Evolutionary conservation across 495 filamentous ascomycete species (phyloP).

Genomic region (Talaromyces adpressus): DNA sequence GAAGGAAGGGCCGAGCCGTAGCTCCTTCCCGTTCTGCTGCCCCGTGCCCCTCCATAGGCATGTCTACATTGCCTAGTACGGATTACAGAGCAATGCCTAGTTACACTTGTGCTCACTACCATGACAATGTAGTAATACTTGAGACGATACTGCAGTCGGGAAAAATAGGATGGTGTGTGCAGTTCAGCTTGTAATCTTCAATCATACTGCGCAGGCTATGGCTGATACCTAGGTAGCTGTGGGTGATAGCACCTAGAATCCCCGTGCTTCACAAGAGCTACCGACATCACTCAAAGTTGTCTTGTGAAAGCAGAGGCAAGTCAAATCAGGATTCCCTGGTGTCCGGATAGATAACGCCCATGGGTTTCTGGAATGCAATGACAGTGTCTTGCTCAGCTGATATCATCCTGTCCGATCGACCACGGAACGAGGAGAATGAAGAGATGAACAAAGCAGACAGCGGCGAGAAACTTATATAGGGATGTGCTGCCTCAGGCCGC

Average conservation of each 20-base stretch:
- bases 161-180: not conserved
- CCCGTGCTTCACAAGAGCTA: not conserved
- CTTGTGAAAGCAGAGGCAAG: not conserved
- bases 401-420: no score
- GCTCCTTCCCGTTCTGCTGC: not conserved
- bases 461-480: not conserved
- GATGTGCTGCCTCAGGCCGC: not conserved
- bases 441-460: no score
- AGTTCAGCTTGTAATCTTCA: not conserved
- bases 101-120: not conserved
- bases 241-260: not conserved
- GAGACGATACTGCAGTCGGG: not conserved
- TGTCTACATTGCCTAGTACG: no score
- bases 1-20: conserved; percentile 2
- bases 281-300: not conserved
- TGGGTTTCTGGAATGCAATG: no score
- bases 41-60: not conserved
- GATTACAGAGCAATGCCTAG: not conserved
- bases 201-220: not conserved
- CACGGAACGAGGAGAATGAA: no score
- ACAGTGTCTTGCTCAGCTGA: no score
- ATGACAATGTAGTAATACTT: not conserved
- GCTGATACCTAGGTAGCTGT: not conserved
- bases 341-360: not conserved
- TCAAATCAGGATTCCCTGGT: not conserved